Percentiles rank a stretch among this genome's conserved stretches.
phyloP scores from a whole-genome alignment of 1,139 yeast species.

The Trichomonascaceae sp. region DNA sequence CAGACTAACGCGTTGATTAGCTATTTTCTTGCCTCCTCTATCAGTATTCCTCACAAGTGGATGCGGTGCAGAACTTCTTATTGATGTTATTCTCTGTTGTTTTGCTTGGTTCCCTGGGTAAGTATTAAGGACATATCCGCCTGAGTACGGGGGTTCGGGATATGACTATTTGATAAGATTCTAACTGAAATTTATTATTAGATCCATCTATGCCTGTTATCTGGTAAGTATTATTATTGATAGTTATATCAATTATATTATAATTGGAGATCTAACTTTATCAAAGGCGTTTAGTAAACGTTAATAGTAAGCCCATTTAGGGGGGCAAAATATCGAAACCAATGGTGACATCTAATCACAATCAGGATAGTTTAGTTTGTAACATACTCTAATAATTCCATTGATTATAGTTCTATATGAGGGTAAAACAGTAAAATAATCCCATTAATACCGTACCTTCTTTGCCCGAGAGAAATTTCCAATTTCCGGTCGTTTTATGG shows the following conservation, averaged over 20 bases:
- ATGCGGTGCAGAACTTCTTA: constrained; percentile 48
- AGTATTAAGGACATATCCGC: constrained; percentile 6
- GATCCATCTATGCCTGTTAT: constrained; percentile 1
- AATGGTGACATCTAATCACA: background rate
- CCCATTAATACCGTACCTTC: no score
- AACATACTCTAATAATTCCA: background rate
- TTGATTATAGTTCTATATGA: background rate
- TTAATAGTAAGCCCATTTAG: background rate
- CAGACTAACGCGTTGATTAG: constrained; percentile 26
- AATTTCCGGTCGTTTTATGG: no score
- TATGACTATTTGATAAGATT: background rate
- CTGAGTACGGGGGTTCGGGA: background rate
- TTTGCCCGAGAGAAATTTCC: no score
- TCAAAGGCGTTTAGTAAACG: background rate
- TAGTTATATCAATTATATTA: background rate
- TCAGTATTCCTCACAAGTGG: constrained; percentile 72
- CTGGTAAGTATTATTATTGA: background rate
- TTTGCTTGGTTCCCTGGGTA: constrained; percentile 53
- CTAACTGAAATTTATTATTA: background rate
- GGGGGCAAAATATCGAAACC: background rate
- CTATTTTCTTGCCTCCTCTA: constrained; percentile 63
- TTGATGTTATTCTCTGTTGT: constrained; percentile 55
- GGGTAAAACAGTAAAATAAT: no score
- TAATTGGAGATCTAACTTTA: background rate
- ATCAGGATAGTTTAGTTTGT: background rate